Conservation (phyloP, 2,329 filamentous ascomycete species). For the Sporothrix phasma region DNA sequence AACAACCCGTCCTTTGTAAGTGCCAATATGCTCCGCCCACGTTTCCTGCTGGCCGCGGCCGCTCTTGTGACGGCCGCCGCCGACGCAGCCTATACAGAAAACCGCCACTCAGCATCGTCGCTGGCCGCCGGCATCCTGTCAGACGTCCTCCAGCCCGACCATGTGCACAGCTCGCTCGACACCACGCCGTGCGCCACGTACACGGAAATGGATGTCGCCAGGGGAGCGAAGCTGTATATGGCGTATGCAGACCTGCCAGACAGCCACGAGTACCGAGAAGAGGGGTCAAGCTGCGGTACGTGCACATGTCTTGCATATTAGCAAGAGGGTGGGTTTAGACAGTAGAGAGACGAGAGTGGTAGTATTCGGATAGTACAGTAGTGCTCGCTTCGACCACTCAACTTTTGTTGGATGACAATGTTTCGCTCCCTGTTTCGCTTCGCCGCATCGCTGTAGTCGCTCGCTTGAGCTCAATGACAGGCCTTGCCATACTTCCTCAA, state of each 20-base stretch:
- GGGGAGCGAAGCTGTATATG: conserved; percentile 26
- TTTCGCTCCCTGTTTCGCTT: neutral
- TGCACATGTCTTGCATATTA: too few species aligned
- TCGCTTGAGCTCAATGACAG: conserved; percentile 35
- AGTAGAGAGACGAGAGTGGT: neutral
- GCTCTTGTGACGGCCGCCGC: too few species aligned
- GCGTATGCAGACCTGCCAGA: conserved; percentile 25
- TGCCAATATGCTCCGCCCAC: too few species aligned
- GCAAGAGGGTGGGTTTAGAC: too few species aligned
- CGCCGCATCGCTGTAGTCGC: too few species aligned
- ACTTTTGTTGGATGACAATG: too few species aligned
- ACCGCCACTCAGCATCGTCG: conserved; percentile 13
- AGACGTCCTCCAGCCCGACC: conserved; percentile 25
- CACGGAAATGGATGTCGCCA: conserved; percentile 31
- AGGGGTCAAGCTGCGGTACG: conserved; percentile 27
- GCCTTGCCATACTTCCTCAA: conserved; percentile 39
- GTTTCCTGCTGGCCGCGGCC: too few species aligned
- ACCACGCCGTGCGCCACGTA: conserved; percentile 29
- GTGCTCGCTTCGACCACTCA: too few species aligned
- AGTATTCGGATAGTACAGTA: too few species aligned
- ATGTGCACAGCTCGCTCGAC: conserved; percentile 28
- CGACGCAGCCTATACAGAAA: conserved; percentile 12
- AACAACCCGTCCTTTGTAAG: too few species aligned
- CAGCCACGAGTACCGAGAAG: conserved; percentile 28
- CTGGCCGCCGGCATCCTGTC: conserved; percentile 22